A percentile compares a stretch with the other conserved stretches of the same genome.
Conservation (phyloP, 78 protist species). For the Dictyostelium discoideum region dicty_2.7 NC_007089.4:652501-653000, state of each 20-base stretch:
- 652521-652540: no score
- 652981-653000: slow-evolving; percentile 24
- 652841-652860: slow-evolving; percentile 44
- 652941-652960: slow-evolving; percentile 82
- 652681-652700: slow-evolving; percentile 22
- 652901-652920: slow-evolving; percentile 88
- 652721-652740: slow-evolving; percentile 77
- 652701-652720: slow-evolving; percentile 44
- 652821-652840: neutral
- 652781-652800: neutral
- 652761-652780: no score
- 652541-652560: no score
- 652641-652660: slow-evolving; percentile 40
- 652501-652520: neutral
- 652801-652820: slow-evolving; percentile 31
- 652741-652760: no score
- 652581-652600: slow-evolving; percentile 38
- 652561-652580: neutral
- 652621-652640: slow-evolving; percentile 35
- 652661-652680: slow-evolving; percentile 25
- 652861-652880: slow-evolving; percentile 16
- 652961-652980: slow-evolving; percentile 2
- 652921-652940: slow-evolving; percentile 91
- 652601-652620: slow-evolving; percentile 29
- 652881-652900: slow-evolving; percentile 64